These are phyloP conservation scores for Capillidium rhysosporum DNA, from an alignment of 371 early-diverging fungal species.

Conservation along the genomic window DNA sequence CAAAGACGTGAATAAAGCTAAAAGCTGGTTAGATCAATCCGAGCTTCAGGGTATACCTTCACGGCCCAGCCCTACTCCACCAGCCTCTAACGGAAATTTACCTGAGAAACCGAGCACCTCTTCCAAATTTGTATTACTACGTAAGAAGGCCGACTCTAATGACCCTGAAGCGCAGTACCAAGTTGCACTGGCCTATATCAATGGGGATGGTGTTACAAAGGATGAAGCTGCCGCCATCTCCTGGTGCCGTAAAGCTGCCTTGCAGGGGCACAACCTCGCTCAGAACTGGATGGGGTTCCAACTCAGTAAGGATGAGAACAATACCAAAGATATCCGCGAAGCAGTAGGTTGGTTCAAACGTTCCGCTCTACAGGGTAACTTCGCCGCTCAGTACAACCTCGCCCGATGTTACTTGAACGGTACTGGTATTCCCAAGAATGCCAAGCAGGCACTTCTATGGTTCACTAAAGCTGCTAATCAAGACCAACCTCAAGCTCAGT, in stretches of 20 bases:
- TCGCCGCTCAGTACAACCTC: conserved; percentile 62
- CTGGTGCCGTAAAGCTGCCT: conserved; percentile 55
- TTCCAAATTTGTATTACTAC: conserved; percentile 24
- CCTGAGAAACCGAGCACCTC: conserved; percentile 23
- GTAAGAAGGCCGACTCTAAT: conserved; percentile 17
- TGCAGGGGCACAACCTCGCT: conserved; percentile 35
- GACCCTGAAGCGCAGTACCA: conserved; percentile 56
- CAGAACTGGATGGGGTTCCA: conserved; percentile 65
- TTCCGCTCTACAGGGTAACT: conserved; percentile 24
- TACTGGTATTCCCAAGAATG: conserved; percentile 32
- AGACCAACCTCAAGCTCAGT: conserved; percentile 49
- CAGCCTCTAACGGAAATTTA: conserved; percentile 53
- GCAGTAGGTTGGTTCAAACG: conserved; percentile 33
- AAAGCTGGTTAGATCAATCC: conserved; percentile 26
- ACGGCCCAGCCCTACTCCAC: conserved; percentile 49
- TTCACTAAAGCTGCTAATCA: conserved; percentile 46
- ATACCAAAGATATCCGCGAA: conserved; percentile 24
- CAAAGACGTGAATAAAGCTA: conserved; percentile 33
- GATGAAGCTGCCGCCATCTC: conserved; percentile 53
- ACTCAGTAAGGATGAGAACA: conserved; percentile 55
- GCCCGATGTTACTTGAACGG: conserved; percentile 57
- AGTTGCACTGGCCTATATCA: conserved; percentile 24
- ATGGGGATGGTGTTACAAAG: conserved; percentile 46
- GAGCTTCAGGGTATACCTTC: conserved; percentile 43
- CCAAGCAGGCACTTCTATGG: conserved; percentile 34